Base-by-base conservation (phyloP, 257 asterid species). In the Nicotiana paniculata region DNA sequence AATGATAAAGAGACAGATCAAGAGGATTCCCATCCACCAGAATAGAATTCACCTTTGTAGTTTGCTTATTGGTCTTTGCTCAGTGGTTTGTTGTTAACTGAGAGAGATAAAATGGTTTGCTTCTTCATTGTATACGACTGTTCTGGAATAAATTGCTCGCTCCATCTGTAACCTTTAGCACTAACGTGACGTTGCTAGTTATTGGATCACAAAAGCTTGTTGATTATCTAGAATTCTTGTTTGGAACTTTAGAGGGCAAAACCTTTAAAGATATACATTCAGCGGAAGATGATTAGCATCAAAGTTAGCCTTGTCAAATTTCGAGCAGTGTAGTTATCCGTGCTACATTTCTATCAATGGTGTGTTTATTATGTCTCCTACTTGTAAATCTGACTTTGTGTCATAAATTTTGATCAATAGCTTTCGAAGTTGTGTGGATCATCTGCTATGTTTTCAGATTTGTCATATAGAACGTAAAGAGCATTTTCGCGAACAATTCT, bases 1-100 rank as follows among this genome's bases (percentile, higher is more conserved):
- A 83, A 83, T 8, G 91, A 59, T 8, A 93, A 90, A 48, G 93
- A 88, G 65, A 83, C 84, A 4, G 84, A 81, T 26, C 87, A 82
- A 33, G 88, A 87, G 58, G 86, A 78, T 67, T 63, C 83, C 5
- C 24, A 63, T 74, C 86, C 88, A 64, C 84, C 86, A 9, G 54
- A 84, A 67, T 87, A 92, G 80, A 69, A 11, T 37, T 79, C n/a
- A 46, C 64, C 11, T 9, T 81, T 84, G 48, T 81, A 32, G n/a
- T 11, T 86, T 75, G 63, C 33, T 53, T 59, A 43, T 74, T 37
- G 53, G 33, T 32, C 69, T 46, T 15, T 48, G 51, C 10, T 1
- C 17, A 18, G 53, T 17, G 80, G 26, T 26, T 75, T 51, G 37
- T 15, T 15, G 43, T 74, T 24, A 35, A 26, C 79, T 12, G 30